Conservation (phyloP, 1,139 yeast genomes). For the Yamadazyma jaroonii region DNA sequence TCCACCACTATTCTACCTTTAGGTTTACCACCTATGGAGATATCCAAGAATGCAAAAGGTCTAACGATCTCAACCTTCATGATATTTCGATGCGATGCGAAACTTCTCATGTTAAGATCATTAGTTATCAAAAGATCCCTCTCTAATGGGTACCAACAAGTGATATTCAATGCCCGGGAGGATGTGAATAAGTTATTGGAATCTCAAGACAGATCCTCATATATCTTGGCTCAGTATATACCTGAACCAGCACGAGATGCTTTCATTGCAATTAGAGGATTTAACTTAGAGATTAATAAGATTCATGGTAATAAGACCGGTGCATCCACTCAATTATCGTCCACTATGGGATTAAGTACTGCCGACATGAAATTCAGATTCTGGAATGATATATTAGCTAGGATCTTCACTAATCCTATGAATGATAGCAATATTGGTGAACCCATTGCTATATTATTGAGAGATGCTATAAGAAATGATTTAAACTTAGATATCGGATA, state of each 20-base stretch:
- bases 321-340: slow-evolving; percentile 30
- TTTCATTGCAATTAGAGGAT: slow-evolving; percentile 65
- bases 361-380: slow-evolving; percentile 57
- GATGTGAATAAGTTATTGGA: slow-evolving; percentile 42
- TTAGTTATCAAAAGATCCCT: slow-evolving; percentile 1
- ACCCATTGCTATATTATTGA: slow-evolving; percentile 60
- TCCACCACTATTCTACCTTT: slow-evolving; percentile 69
- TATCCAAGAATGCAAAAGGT: slow-evolving; percentile 54
- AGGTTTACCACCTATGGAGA: slow-evolving; percentile 42
- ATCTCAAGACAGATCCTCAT: slow-evolving; percentile 61
- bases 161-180: slow-evolving; percentile 30
- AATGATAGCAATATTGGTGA: slow-evolving; percentile 48
- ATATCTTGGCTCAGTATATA: slow-evolving; percentile 63
- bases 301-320: slow-evolving; percentile 46
- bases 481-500: slow-evolving; percentile 53
- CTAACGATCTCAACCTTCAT: slow-evolving; percentile 35
- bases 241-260: slow-evolving; percentile 67
- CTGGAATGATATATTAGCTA: slow-evolving; percentile 54
- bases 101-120: slow-evolving; percentile 1
- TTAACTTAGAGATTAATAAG: slow-evolving; percentile 66
- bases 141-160: slow-evolving; percentile 3
- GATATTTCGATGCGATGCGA: slow-evolving; percentile 3
- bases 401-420: slow-evolving; percentile 39
- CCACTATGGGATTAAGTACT: slow-evolving; percentile 41
- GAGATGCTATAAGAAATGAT: slow-evolving; percentile 48